Base-by-base conservation (phyloP, 306 rosid species). In the Oemleria cerasiformis region DNA sequence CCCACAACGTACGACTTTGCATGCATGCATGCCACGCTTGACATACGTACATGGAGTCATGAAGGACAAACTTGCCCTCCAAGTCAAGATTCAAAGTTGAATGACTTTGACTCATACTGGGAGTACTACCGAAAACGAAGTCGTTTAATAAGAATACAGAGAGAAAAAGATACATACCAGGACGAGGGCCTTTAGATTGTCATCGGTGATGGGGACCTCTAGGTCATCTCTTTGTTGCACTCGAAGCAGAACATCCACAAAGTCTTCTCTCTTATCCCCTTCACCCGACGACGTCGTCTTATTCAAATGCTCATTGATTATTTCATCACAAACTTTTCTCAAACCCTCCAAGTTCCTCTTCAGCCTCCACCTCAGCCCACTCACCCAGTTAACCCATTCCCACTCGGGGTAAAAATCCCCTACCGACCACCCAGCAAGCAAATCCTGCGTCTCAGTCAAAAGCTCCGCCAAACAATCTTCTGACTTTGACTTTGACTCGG, bases 151-250 rank as follows among this genome's bases (percentile, higher is more conserved):
- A 11, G 30, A 53, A 10, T 4, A 20, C 11, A 21, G 16, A 21
- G 23, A 25, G 59, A 19, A 23, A 54, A 2, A 0, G 17, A n/a
- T 23, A 17, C 11, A 25, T 74, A 78, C 86, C 86, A 82, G 72
- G 3, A 82, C 82, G 44, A 82, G 68, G 10, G 86, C 86, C 54
- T 82, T 82, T 11, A 82, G 80, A 36, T 82, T 82, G 44, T 82
- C 83, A 20, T 75, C 80, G 0, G 81, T 78, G 7, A 82, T 72
- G 51, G 80, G 75, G 17, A 82, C 69, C 7, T 66, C 77, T 43
- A 78, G 68, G 51, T 82, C 73, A 6, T 59, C 65, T 17, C 75
- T 65, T 41, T 65, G 59, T 15, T 76, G 79, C 5, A 83, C 80
- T 2, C 75, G 63, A 63, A 79, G 75, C 68, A 83, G 67, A 23